phyloP scores from a whole-genome alignment of 805 yeast genomes.

The Grigorovia yakushimaensis region DNA sequence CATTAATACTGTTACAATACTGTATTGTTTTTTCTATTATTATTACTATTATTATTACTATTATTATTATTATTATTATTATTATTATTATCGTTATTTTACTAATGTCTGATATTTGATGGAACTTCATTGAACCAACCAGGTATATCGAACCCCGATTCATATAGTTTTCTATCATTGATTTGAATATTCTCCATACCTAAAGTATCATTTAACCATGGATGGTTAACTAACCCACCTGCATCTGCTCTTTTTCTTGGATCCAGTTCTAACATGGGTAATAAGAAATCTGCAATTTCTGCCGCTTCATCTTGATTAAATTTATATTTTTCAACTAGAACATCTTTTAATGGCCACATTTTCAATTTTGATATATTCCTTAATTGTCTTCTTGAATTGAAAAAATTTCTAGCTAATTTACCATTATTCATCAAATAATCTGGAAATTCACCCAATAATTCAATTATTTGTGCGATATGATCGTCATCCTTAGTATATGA shows the following conservation, averaged over 20 bases:
- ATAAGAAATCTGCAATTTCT: conserved; percentile 63
- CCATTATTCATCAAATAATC: conserved; percentile 47
- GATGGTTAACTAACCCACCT: conserved; percentile 86
- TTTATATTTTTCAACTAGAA: conserved; percentile 77
- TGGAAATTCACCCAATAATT: conserved; percentile 65
- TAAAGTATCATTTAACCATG: conserved; percentile 67
- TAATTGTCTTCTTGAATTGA: conserved; percentile 60
- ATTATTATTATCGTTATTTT: not conserved
- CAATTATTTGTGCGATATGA: conserved; percentile 91
- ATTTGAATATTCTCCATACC: conserved; percentile 62
- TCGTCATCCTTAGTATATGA: conserved; percentile 86
- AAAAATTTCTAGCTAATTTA: conserved; percentile 49
- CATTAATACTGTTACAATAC: not conserved
- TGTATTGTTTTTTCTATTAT: not conserved
- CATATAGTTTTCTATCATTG: conserved; percentile 61
- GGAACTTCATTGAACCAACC: conserved; percentile 78
- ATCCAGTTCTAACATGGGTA: conserved; percentile 73
- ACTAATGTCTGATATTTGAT: conserved; percentile 33
- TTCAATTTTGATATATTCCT: conserved; percentile 72
- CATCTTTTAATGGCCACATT: conserved; percentile 82
- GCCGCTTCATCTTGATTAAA: conserved; percentile 58
- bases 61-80: not conserved
- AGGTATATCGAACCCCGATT: conserved; percentile 76
- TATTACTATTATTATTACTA: too few species aligned
- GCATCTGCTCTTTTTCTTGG: conserved; percentile 88